Conservation (phyloP, 306 rosid genomes). For the Dryas octopetala region DNA sequence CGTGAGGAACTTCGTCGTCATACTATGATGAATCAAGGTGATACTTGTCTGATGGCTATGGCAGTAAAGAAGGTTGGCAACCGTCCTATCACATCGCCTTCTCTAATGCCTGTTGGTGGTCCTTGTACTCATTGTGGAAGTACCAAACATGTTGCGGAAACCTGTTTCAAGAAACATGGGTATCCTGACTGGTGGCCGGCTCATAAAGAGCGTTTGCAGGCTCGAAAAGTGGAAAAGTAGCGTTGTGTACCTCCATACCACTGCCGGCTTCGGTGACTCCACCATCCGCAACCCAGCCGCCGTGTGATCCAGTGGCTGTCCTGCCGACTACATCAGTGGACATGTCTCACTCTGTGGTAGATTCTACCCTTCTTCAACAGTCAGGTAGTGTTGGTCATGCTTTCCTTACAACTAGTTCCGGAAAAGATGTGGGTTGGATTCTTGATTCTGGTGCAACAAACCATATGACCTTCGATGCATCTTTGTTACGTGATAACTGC, state of each 20-base stretch:
- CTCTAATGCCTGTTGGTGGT: neutral
- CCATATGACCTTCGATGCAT: neutral
- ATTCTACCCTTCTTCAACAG: neutral
- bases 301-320: too few species aligned
- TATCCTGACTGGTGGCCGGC: too few species aligned
- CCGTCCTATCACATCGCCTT: accelerated
- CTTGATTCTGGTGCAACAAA: neutral
- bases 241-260: too few species aligned
- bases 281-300: too few species aligned
- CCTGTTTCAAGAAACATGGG: too few species aligned
- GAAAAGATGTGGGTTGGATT: neutral
- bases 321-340: too few species aligned
- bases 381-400: neutral
- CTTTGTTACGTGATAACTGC: neutral
- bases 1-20: neutral
- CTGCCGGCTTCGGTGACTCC: too few species aligned
- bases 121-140: neutral
- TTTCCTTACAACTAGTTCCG: neutral
- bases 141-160: neutral
- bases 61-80: neutral
- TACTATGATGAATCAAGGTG: neutral
- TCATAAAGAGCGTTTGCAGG: too few species aligned
- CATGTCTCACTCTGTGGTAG: neutral
- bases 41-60: neutral
- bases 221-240: too few species aligned